Base-by-base conservation (phyloP, 495 filamentous ascomycete genomes). In the Polyplosphaeria fusca region DNA sequence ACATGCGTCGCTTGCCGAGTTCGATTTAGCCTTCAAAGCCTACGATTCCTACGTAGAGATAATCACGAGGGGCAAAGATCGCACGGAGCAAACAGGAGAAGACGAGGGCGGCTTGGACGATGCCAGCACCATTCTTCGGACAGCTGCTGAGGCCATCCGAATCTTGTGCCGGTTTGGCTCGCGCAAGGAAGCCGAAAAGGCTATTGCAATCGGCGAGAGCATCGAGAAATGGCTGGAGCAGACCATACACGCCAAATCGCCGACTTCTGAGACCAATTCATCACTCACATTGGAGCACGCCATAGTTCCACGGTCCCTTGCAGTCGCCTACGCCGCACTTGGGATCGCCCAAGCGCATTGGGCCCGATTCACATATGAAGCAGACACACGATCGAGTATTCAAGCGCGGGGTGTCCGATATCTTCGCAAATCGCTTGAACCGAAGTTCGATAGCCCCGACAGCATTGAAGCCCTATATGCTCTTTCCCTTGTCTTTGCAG, bases 21-120 rank as follows among this genome's bases (percentile, higher is more conserved):
- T 95, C 61, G 82, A 89, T 50, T 76, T 96, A 37, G 93, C 92
- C 3, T 77, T 92, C 60, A 86, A 88, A 63, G 85, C 94, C 1
- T 86, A 96, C 48, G 84, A 92, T 68, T 88, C 91, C 0, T 98
- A 96, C 71, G 73, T 95, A 16, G 87, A 94, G 46, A 85, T 97
- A 46, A 79, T 95, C 32, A 84, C 79, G 35, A 86, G 84, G 62
- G 88, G 83, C 39, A 93, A 90, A 70, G 87, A 86, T 12, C 76
- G 91, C 25, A 82, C 87, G 4, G 80, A 86, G 47, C 94, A 92
- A 66, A 82, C 82, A 19, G 89, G 88, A 2, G 81, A 87, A 55
- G 65, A 66, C 2, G 89, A 90, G 55, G 77, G 81, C 25, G 82
- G 84, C 47, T 72, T 95, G 28, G 94, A 97, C 64, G 79, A 84